phyloP scores from a whole-genome alignment of 176 grass and related monocot genomes.

The Musa acuminata region DNA sequence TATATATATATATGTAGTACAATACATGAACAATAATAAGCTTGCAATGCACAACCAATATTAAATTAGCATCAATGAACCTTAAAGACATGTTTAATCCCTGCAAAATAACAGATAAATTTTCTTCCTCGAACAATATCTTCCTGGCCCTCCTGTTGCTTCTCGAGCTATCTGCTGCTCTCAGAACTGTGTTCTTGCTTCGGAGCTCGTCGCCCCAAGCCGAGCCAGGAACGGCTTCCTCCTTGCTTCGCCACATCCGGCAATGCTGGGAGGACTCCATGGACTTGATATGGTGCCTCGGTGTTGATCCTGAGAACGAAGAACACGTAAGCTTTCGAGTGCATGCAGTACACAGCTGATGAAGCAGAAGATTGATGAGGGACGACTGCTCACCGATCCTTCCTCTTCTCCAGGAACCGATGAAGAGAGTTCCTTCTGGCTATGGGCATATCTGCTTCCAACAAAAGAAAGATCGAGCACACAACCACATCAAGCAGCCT shows the following conservation, averaged over 20 bases:
- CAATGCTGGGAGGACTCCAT: not conserved
- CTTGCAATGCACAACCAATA: too few species aligned
- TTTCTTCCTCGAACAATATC: too few species aligned
- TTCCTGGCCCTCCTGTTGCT: too few species aligned
- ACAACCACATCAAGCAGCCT: not conserved
- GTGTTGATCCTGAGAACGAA: conserved; percentile 2
- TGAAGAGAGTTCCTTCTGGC: conserved; percentile 50
- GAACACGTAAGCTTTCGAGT: not conserved
- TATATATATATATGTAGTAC: too few species aligned
- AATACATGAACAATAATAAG: too few species aligned
- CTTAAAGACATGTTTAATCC: too few species aligned
- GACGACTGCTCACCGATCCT: conserved; percentile 34
- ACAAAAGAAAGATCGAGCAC: not conserved
- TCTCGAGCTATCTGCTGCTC: too few species aligned
- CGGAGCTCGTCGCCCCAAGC: too few species aligned
- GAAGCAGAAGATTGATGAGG: not conserved
- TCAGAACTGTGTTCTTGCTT: too few species aligned
- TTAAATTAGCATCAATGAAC: too few species aligned
- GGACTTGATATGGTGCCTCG: conserved; percentile 8
- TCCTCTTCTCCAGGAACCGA: conserved; percentile 61
- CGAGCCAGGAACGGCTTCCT: not conserved
- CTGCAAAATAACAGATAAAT: too few species aligned
- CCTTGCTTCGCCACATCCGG: not conserved
- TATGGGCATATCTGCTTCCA: conserved; percentile 34
- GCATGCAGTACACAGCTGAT: not conserved